phyloP scores from a whole-genome alignment of 768 basidiomycete species.

The Russula sp. region DNA sequence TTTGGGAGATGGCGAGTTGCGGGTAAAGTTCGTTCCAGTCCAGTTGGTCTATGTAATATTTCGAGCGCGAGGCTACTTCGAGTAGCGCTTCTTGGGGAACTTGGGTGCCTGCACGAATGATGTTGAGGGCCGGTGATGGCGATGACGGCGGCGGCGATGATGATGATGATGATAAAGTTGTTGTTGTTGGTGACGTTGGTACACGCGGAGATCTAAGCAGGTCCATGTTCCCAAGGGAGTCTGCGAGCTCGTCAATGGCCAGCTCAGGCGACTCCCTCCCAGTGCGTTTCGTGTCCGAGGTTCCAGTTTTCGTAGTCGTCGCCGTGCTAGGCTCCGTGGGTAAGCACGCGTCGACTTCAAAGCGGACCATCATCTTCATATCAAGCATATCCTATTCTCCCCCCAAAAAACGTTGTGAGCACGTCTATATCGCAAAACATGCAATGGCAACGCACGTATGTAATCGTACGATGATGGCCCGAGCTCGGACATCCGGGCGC shows the following conservation, averaged over 20 bases:
- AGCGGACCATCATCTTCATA: constrained; percentile 56
- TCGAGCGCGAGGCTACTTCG: constrained; percentile 39
- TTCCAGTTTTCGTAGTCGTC: neutral
- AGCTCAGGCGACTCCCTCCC: neutral
- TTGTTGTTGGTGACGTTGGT: neutral
- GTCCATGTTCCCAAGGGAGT: constrained; percentile 29
- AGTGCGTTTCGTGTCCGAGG: neutral
- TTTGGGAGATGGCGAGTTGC: constrained; percentile 69
- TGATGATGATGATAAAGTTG: too few species aligned
- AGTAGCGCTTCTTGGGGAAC: constrained; percentile 30
- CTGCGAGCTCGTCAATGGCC: constrained; percentile 30
- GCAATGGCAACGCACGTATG: constrained; percentile 49
- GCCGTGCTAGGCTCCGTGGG: neutral
- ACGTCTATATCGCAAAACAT: neutral
- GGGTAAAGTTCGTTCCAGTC: constrained; percentile 63
- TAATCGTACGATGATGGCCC: constrained; percentile 61
- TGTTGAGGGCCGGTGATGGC: neutral
- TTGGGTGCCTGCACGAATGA: constrained; percentile 23
- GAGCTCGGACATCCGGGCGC: constrained; percentile 49
- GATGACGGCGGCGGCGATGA: neutral
- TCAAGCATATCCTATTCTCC: constrained; percentile 52
- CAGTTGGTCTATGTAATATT: constrained; percentile 32
- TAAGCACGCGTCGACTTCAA: constrained; percentile 48
- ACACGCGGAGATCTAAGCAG: neutral
- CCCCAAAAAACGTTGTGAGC: neutral